Base-by-base conservation (phyloP, 2,329 filamentous ascomycete species). In the Hymenoscyphus scutula region DNA sequence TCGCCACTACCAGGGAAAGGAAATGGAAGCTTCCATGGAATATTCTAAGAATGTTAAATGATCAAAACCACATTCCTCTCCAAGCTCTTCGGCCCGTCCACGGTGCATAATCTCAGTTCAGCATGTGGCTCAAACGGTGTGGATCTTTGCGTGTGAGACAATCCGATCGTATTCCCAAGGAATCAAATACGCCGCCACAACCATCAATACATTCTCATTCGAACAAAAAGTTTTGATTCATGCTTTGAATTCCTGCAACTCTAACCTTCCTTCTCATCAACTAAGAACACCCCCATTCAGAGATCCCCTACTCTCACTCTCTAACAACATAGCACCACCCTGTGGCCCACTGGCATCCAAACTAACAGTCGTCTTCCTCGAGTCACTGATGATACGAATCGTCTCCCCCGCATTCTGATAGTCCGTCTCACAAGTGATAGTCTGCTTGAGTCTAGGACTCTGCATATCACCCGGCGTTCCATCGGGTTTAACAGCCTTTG, bases 341-440 rank as follows among this genome's bases (percentile, higher is more conserved):
- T 83, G 83, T 0, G 82, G 81, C 0, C 87, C 88, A 64, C 87
- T 88, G 1, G 86, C 81, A 73, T 90, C 89, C 30, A 92, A 74
- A 67, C 86, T 90, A 27, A 94, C 81, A 0, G 90, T 96, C 34
- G 91, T 90, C 68, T 84, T 86, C 65, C 78, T 81, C 60, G 90
- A 79, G 77, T 93, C 87, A 15, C 86, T 83, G 25, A 92, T 82
- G 1, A 97, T 90, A 57, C 88, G 77, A 1, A 97, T 82, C 45
- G 86, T 88, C 78, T 95, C 89, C 0, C 89, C 91, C 62, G 91
- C 80, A 71, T 91, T 95, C 69, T 85, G 81, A 70, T 89, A 90
- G 72, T 97, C 91, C 13, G 90, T 89, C 77, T 98, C 93, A 71
- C 88, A 92, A 2, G 76, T 84, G 69, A 82, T 78, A 17, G 61